A percentile compares a stretch with the other conserved stretches of the same genome.
Conservation (phyloP, 495 filamentous ascomycete genomes). For the Lophium mytilinum region DNA sequence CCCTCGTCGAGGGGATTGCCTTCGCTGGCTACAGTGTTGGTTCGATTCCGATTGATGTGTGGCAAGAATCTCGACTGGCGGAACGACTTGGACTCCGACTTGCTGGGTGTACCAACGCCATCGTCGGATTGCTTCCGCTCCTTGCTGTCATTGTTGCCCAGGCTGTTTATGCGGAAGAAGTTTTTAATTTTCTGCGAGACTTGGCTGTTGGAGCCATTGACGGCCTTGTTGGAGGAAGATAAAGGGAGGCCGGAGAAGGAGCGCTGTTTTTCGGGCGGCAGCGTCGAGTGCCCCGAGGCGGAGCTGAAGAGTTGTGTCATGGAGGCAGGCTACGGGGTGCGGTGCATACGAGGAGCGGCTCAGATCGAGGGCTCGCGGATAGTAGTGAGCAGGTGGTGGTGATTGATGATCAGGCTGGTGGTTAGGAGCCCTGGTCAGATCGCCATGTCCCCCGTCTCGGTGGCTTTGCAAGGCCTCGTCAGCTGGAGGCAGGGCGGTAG, state of each 20-base stretch:
- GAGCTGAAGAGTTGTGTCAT: constrained; percentile 35
- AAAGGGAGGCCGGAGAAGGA: constrained; percentile 29
- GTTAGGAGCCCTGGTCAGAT: background rate
- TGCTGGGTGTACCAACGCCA: constrained; percentile 39
- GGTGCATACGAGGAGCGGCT: too few relatives aligned
- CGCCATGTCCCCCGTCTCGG: background rate
- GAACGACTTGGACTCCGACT: constrained; percentile 57
- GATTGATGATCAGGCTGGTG: background rate
- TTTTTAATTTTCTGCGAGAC: constrained; percentile 88
- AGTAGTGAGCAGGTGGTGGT: background rate
- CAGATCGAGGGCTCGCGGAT: background rate
- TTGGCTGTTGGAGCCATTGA: constrained; percentile 44
- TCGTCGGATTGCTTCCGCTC: constrained; percentile 43
- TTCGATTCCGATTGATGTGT: constrained; percentile 66
- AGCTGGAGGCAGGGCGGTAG: background rate
- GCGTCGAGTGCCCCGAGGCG: constrained; percentile 19
- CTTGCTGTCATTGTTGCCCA: constrained; percentile 26
- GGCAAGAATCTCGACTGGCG: constrained; percentile 80
- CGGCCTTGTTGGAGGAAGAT: constrained; percentile 31
- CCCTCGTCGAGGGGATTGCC: constrained; percentile 82
- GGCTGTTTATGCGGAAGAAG: constrained; percentile 91
- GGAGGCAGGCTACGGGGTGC: background rate
- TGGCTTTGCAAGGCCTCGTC: background rate
- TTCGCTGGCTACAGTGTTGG: constrained; percentile 87
- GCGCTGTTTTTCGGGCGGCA: constrained; percentile 26